Percentiles rank a stretch among this genome's conserved stretches.
Evolutionary conservation across 495 filamentous ascomycete species (phyloP).

Genomic region (Penicillium riverlandense): DNA sequence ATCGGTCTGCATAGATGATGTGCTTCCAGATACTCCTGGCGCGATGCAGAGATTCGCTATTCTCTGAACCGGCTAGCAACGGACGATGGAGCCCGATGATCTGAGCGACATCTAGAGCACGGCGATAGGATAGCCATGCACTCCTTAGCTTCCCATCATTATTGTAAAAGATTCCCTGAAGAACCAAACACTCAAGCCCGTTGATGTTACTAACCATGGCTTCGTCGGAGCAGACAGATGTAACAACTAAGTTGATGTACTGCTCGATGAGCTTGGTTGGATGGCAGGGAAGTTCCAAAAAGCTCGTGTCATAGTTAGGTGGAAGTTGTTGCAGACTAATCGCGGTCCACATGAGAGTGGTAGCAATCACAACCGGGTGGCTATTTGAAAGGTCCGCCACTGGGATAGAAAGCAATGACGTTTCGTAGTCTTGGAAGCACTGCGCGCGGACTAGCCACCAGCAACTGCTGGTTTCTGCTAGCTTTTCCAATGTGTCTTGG

Average conservation of each 20-base stretch:
- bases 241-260: background rate
- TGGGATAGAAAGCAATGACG: slow-evolving; percentile 1
- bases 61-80: background rate
- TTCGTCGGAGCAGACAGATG: slow-evolving; percentile 5
- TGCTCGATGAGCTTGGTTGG: slow-evolving; percentile 2
- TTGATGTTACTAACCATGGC: slow-evolving; percentile 8
- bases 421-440: slow-evolving; percentile 7
- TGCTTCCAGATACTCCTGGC: slow-evolving; percentile 5
- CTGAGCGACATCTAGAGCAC: slow-evolving; percentile 10
- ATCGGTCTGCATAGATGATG: slow-evolving; percentile 5
- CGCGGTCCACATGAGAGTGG: slow-evolving; percentile 3
- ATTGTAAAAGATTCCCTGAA: slow-evolving; percentile 9
- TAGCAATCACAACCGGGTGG: slow-evolving; percentile 5
- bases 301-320: background rate
- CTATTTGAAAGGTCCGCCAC: background rate
- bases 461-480: slow-evolving; percentile 1
- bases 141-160: slow-evolving; percentile 14
- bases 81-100: slow-evolving; percentile 10
- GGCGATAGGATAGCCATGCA: slow-evolving; percentile 14
- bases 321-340: slow-evolving; percentile 9
- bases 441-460: slow-evolving; percentile 10
- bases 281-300: background rate
- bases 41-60: background rate
- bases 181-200: slow-evolving; percentile 13
- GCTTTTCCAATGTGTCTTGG: background rate